Evolutionary conservation across 768 basidiomycete genomes (phyloP), one percentile per base, ranked within the genome.

Genomic region (Xerocomellus amylosporus): DNA sequence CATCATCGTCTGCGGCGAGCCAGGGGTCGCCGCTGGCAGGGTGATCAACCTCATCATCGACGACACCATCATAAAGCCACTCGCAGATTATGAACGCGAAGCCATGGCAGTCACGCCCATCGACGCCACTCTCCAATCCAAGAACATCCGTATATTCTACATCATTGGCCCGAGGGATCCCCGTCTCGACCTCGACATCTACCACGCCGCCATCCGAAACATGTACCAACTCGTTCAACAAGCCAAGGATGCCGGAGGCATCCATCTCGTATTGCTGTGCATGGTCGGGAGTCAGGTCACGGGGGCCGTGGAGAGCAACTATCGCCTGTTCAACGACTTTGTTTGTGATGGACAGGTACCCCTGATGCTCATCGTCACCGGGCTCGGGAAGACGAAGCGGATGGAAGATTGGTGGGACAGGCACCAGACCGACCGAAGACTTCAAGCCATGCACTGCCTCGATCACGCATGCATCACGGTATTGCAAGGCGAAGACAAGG

Each of bases 1-100:
- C 49, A 58, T 78, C 41, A 60, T 78, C n/a, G 37, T 79, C 17
- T 77, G 78, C 43, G 76, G 78, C 8, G 72, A 76, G 47, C 67
- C 71, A 2, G 76, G 77, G n/a, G 52, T 59, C n/a, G 68, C 60
- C 15, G 61, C 62, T 10, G 62, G 64, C 10, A 50, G 62, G 13
- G 64, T 68, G n/a, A 46, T 70, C 53, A 70, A 70, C 48, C 53
- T 71, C 7, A 66, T 70, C 30, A 24, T 58, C 0, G 64, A 51
- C 8, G 2, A 51, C 2, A 36, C 40, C 31, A 49, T 68, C 40
- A 60, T 65, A 15, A 56, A 55, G 28, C 68, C 65, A 5, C 62
- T 67, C 36, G 51, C 50, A 0, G 61, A 67, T 17, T 67, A 68
- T 6, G 52, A 54, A 0, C 73, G 75, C 0, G 73, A 69, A 52